Base-by-base conservation (phyloP, 2,329 filamentous ascomycete species). In the Penicillium sp. region DNA sequence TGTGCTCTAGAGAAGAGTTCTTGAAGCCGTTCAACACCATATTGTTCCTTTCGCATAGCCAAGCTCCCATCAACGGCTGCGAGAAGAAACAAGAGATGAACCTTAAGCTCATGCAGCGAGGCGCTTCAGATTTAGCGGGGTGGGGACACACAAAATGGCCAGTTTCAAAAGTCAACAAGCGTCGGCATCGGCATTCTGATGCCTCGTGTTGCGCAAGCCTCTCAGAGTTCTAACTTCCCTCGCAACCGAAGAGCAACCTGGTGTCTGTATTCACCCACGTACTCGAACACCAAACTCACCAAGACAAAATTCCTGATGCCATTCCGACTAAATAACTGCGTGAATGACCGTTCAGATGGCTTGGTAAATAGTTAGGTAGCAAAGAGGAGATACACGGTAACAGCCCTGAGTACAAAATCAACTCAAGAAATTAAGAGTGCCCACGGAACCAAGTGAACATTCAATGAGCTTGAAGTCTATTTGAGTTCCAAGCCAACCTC, bases 51-150 rank as follows among this genome's bases (percentile, higher is more conserved):
- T 5, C 9, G 52, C 26, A 45, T 35, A 23, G 45, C 53, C 30
- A 46, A 46, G 52, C 52, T 46, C 35, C 38, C 7, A 29, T 31
- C 41, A 55, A 55, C 52, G 52, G 52, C 52, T 55, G 52, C 38
- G 17, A 55, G 52, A 46, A 44, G 52, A 46, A 55, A 55, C 52
- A 29, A 41, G 30, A 44, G 52, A 55, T 30, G 30, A 38, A 48
- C 44, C 29, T 56, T 56, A 35, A 48, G 44, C 53, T 38, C 53
- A 56, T 56, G 53, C 44, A 48, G 53, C 29, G 9, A 56, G 46
- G 44, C 29, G 41, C 19, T 56, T 48, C 45, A 38, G 23, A 11
- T 29, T 55, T 15, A 55, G 13, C 21, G 26, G 21, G 30, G 45
- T 45, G 19, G 44, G 44, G 19, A 44, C 47, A 44, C 26, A 19